phyloP scores from a whole-genome alignment of 2,329 filamentous ascomycete species.

The Talaromyces sp. region DNA sequence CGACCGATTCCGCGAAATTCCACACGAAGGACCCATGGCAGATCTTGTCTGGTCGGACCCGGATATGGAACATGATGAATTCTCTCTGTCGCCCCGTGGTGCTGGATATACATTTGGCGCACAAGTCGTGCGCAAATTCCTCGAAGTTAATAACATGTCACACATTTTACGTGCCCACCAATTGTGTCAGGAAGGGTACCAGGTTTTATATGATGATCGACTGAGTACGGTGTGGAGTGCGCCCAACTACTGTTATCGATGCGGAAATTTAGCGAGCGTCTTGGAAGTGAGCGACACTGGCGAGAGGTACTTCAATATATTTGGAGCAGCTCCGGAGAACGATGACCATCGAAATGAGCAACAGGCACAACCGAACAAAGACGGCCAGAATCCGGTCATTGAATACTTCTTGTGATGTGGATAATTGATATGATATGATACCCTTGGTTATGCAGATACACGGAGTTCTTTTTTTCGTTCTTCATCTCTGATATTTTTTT shows the following conservation, averaged over 20 bases:
- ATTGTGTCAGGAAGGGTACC: constrained; percentile 95
- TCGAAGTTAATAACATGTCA: constrained; percentile 95
- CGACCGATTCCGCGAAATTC: constrained; percentile 96
- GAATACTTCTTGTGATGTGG: constrained; percentile 64
- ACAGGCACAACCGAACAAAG: constrained; percentile 62
- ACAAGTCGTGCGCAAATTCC: constrained; percentile 96
- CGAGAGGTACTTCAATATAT: constrained; percentile 95
- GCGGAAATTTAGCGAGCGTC: constrained; percentile 95
- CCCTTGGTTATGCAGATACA: constrained; percentile 13
- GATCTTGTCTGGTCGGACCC: constrained; percentile 98
- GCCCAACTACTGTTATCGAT: constrained; percentile 91
- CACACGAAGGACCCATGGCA: constrained; percentile 98
- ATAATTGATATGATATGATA: constrained; percentile 16
- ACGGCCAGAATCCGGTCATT: constrained; percentile 66
- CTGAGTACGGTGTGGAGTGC: constrained; percentile 97
- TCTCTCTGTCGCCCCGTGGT: constrained; percentile 85
- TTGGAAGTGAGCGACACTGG: constrained; percentile 91
- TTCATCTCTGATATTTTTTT: background rate
- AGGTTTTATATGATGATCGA: constrained; percentile 90
- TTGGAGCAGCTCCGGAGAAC: constrained; percentile 89
- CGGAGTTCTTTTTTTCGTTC: constrained; percentile 8
- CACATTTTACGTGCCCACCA: constrained; percentile 98
- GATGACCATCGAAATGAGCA: constrained; percentile 77
- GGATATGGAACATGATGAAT: constrained; percentile 95
- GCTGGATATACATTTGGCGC: constrained; percentile 97